A percentile compares a stretch with the other conserved stretches of the same genome.
phyloP scores from a whole-genome alignment of 805 yeast genomes.

The Kazachstania taianensis region DNA sequence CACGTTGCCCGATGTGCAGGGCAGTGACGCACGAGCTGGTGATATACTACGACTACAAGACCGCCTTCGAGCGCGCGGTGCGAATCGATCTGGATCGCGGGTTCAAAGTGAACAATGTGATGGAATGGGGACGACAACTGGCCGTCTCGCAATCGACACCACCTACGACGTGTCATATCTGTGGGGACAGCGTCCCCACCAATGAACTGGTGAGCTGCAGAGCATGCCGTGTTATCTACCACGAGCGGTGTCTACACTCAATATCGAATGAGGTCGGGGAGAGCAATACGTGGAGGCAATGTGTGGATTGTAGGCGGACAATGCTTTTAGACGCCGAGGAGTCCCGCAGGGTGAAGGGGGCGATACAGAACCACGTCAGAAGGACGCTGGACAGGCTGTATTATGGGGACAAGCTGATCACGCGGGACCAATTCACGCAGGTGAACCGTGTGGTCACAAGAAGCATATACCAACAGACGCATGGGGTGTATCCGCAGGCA shows the following conservation, averaged over 20 bases:
- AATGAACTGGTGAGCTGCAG: neutral
- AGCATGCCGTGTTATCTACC: conserved; percentile 15
- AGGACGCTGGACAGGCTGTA: conserved; percentile 41
- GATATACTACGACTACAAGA: conserved; percentile 6
- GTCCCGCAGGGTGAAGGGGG: conserved; percentile 45
- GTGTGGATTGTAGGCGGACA: conserved; percentile 16
- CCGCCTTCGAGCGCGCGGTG: conserved; percentile 3
- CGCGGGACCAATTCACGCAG: conserved; percentile 40
- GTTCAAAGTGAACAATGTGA: conserved; percentile 6
- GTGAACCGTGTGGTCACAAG: conserved; percentile 58
- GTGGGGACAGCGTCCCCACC: neutral
- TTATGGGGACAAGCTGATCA: conserved; percentile 25
- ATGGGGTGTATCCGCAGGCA: conserved; percentile 1
- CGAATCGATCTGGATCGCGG: conserved; percentile 11
- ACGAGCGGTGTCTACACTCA: conserved; percentile 17
- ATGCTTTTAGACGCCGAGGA: conserved; percentile 17
- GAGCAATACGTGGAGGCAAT: conserved; percentile 13
- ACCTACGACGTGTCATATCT: neutral
- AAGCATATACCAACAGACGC: conserved; percentile 37
- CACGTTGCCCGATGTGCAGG: conserved; percentile 25
- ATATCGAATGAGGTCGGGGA: conserved; percentile 18
- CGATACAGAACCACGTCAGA: conserved; percentile 50
- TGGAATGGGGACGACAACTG: conserved; percentile 2
- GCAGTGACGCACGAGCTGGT: conserved; percentile 8
- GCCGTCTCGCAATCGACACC: no score